Evolutionary conservation across 75 land plant species (phyloP), one percentile per base, ranked within the genome.

Genomic region (Cunninghamia lanceolata): DNA sequence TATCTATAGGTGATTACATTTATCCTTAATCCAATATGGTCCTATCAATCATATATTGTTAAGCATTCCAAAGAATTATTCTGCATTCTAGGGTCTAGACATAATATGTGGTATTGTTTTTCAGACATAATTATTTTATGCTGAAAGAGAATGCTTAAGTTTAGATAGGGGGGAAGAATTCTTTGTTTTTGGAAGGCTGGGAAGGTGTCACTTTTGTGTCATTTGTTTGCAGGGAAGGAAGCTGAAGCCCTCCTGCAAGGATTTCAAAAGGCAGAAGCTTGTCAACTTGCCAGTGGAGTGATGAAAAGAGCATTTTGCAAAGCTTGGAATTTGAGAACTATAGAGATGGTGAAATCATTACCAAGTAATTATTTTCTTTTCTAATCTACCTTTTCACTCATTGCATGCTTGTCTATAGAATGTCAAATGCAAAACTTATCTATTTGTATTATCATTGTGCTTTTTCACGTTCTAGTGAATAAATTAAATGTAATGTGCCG

Each of bases 181-280:
- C 3, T 9, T 79, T 43, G 30, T 28, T 79, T 79, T 79, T 79
- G n/a, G 32, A 38, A 21, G 28, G 13, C n/a, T 43, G 30, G 9
- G 46, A 79, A 38, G 28, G 3, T 79, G 7, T 28, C 14, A 8
- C n/a, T 42, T 28, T 43, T 7, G 3, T 25, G 30, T 14, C 13
- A 25, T 79, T 79, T 79, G 47, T 39, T 79, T 79, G 45, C 25
- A 88, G 87, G 89, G 9, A 88, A 88, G 56, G 89, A 88, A 86
- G 88, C 89, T 30, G 88, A 88, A 47, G 89, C 83, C 70, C 66
- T 86, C 39, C 56, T 56, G 71, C 87, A 52, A 86, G 80, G 56
- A 52, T 88, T 86, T 86, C 73, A 5, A n/a, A 85, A 77, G 50
- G 87, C 40, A 82, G 89, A 88, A 30, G 84, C 78, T 68, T 43